Percentiles rank a stretch among this genome's conserved stretches.
phyloP scores from a whole-genome alignment of 208 protist genomes.

The Leishmania turanica region DNA sequence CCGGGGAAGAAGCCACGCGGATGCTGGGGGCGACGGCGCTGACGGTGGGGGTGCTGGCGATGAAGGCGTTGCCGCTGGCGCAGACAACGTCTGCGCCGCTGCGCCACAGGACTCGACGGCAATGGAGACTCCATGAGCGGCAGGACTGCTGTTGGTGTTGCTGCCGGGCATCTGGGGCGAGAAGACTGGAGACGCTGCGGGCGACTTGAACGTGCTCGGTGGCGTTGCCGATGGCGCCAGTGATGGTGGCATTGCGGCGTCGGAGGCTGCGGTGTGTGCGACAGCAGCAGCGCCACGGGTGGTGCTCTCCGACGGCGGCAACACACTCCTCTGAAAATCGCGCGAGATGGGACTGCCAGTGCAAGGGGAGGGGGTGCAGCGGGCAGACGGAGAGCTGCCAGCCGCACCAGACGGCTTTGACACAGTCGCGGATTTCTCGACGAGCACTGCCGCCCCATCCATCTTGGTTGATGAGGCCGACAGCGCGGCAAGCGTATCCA shows the following conservation, averaged over 20 bases:
- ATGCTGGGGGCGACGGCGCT: conserved; percentile 1
- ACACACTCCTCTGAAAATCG: background rate
- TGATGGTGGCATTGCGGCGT: conserved; percentile 1
- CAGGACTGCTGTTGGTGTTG: background rate
- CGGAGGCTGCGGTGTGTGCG: background rate
- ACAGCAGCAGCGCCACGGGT: background rate
- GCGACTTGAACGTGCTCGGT: background rate
- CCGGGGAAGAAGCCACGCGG: conserved; percentile 33
- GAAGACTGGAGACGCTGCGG: background rate
- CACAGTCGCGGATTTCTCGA: background rate
- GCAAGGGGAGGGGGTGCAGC: background rate
- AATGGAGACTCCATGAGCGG: background rate
- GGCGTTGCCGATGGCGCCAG: background rate
- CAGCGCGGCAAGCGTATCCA: background rate
- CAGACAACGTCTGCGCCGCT: background rate
- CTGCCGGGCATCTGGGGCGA: background rate
- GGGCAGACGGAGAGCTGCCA: background rate
- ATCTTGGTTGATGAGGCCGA: background rate
- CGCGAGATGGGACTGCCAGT: background rate
- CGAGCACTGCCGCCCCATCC: background rate
- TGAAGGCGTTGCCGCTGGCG: background rate
- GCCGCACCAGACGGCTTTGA: background rate
- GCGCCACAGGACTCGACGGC: background rate
- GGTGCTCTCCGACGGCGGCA: background rate
- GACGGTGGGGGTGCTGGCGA: background rate